These are phyloP conservation scores for Chimonanthus praecox DNA, from an alignment of 164 flowering plant species.

Conservation along the genomic window DNA sequence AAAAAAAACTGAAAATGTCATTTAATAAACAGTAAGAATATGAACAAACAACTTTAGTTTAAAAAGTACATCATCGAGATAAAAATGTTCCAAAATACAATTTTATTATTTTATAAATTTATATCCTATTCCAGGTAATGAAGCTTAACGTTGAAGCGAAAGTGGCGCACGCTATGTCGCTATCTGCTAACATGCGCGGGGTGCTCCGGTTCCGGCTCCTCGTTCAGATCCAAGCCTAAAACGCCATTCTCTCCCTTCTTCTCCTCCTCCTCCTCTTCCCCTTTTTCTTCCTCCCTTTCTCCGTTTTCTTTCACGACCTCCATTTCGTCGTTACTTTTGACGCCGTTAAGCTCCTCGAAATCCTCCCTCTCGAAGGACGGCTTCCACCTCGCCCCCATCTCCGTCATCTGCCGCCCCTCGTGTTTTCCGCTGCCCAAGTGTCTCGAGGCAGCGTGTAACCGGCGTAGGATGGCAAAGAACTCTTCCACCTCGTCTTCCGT, in stretches of 20 bases:
- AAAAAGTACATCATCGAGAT: too few species aligned
- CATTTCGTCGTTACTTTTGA: background rate
- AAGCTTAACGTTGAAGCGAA: background rate
- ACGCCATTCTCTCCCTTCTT: slow-evolving; percentile 2
- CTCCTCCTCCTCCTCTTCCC: background rate
- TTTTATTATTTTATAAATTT: too few species aligned
- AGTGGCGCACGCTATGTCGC: background rate
- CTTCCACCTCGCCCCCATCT: slow-evolving; percentile 11
- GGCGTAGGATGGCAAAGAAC: slow-evolving; percentile 37
- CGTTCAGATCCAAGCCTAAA: slow-evolving; percentile 24
- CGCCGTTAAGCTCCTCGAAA: slow-evolving; percentile 12
- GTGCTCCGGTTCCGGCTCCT: slow-evolving; percentile 13
- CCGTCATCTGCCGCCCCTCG: background rate
- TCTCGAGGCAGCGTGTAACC: slow-evolving; percentile 30
- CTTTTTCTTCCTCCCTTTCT: background rate
- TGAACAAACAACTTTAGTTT: too few species aligned
- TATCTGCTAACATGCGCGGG: background rate
- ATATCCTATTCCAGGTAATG: background rate
- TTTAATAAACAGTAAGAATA: too few species aligned
- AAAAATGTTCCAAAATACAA: too few species aligned
- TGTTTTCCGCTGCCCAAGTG: slow-evolving; percentile 20
- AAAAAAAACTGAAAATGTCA: too few species aligned
- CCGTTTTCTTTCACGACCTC: background rate
- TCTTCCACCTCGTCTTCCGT: slow-evolving; percentile 46
- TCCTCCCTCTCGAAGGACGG: slow-evolving; percentile 16